Evolutionary conservation across 202 grass and related monocot species (phyloP).

Genomic region (Setaria italica): DNA sequence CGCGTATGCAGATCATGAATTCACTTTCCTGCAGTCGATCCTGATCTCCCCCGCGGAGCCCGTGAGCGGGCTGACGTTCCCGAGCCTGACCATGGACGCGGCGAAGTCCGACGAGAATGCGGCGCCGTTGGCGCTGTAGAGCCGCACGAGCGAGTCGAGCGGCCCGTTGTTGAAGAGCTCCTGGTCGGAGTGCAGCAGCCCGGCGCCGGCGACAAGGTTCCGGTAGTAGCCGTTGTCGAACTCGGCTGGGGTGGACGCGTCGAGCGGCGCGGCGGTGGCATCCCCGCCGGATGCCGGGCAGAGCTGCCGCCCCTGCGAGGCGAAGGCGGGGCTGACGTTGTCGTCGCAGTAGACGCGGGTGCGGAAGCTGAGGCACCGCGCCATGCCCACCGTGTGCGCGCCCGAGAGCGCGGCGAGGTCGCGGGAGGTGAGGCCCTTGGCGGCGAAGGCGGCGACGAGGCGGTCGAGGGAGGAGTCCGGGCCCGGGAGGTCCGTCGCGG

Average conservation of each 20-base stretch:
- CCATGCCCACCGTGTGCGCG: conserved; percentile 65
- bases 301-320: conserved; percentile 2
- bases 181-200: conserved; percentile 72
- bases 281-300: conserved; percentile 62
- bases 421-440: conserved; percentile 64
- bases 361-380: conserved; percentile 60
- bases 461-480: conserved; percentile 43
- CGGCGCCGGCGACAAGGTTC: conserved; percentile 50
- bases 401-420: conserved; percentile 82
- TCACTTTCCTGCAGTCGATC: conserved; percentile 55
- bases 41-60: conserved; percentile 59
- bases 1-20: conserved; percentile 17
- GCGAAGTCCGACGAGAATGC: conserved; percentile 65
- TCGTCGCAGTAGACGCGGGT: conserved; percentile 66
- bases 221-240: conserved; percentile 73
- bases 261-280: conserved; percentile 50
- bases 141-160: conserved; percentile 43
- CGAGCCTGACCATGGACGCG: conserved; percentile 66
- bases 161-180: conserved; percentile 70
- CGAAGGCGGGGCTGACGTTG: conserved; percentile 60
- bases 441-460: conserved; percentile 60
- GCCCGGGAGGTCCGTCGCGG: conserved; percentile 60
- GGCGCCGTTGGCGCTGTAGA: conserved; percentile 50
- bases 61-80: conserved; percentile 50
- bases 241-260: conserved; percentile 48